Evolutionary conservation across 1,284 basidiomycete genomes (phyloP), one percentile per base, ranked within the genome.

Genomic region (Boletellus deceptivus): DNA sequence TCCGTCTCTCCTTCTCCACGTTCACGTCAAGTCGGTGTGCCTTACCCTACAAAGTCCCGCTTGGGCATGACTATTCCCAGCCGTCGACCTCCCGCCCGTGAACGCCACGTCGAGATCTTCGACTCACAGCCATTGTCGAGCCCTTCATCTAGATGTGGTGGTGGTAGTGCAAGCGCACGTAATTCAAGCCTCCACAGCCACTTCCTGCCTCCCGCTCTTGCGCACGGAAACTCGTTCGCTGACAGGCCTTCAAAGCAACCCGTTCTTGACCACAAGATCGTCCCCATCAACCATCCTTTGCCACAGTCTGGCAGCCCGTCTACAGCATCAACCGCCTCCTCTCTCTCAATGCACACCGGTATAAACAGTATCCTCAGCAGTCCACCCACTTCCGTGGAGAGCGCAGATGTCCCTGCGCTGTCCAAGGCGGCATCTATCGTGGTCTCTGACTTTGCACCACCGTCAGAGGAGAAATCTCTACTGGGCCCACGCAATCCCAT

Each of bases 51-150:
- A 47, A 83, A 73, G 60, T 72, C 73, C 24, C 81, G 83, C 38
- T 68, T 79, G 18, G 77, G 83, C 5, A 76, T 85, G 40, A 71
- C 78, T 10, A 85, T 85, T 50, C 83, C 82, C 4, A 73, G 70
- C 51, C 74, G 72, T 47, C 71, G 75, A 44, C 72, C 73, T 48
- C 50, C 52, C 22, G 66, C 71, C 14, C 68, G 77, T 24, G 75
- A 83, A 53, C 76, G 81, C 37, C 82, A 86, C 55, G 86, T 89
- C 37, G 84, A 89, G 60, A 89, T 89, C 38, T 86, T 88, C 59
- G 79, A 86, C 59, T 89, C 87, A 4, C 87, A 89, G 61, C 86
- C 86, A 20, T 67, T 89, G 22, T 70, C 81, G 6, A 83, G 80
- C 58, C 82, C 82, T 35, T 73, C 73, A 34, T 75, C 78, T 53